phyloP scores from a whole-genome alignment of 371 early-diverging fungal species.

The Syncephalastrum monosporum region DNA sequence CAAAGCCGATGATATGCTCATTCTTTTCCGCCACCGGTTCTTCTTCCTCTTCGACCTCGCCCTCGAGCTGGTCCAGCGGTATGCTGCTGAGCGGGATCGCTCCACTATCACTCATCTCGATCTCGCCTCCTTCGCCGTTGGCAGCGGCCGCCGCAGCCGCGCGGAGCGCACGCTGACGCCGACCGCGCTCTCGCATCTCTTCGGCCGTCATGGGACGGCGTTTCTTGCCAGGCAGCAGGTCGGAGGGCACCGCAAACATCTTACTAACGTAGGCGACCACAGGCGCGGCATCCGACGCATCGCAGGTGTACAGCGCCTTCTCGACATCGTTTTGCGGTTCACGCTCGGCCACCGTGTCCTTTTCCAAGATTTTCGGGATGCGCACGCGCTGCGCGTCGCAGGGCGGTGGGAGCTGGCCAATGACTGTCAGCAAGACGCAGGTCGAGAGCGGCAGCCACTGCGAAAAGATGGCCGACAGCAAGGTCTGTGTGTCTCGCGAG shows the following conservation, averaged over 20 bases:
- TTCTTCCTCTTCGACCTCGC: constrained; percentile 25
- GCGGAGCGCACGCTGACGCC: constrained; percentile 45
- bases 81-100: constrained; percentile 36
- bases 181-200: constrained; percentile 85
- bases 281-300: constrained; percentile 50
- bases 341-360: constrained; percentile 41
- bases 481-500: constrained; percentile 77
- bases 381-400: constrained; percentile 77
- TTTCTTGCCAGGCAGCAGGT: constrained; percentile 72
- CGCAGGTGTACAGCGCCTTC: constrained; percentile 62
- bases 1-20: constrained; percentile 85
- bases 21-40: constrained; percentile 30
- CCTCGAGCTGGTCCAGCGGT: constrained; percentile 10
- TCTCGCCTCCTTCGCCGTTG: neutral
- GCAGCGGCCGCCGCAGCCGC: constrained; percentile 23
- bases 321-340: constrained; percentile 58
- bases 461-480: constrained; percentile 78
- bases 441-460: constrained; percentile 85
- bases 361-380: constrained; percentile 78
- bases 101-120: constrained; percentile 16
- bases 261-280: constrained; percentile 90
- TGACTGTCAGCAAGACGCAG: constrained; percentile 73
- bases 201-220: constrained; percentile 79
- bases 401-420: constrained; percentile 91
- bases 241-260: constrained; percentile 83